These are phyloP conservation scores for Fusarium decemcellulare DNA, from an alignment of 2,329 filamentous ascomycete species.

Conservation along the genomic window DNA sequence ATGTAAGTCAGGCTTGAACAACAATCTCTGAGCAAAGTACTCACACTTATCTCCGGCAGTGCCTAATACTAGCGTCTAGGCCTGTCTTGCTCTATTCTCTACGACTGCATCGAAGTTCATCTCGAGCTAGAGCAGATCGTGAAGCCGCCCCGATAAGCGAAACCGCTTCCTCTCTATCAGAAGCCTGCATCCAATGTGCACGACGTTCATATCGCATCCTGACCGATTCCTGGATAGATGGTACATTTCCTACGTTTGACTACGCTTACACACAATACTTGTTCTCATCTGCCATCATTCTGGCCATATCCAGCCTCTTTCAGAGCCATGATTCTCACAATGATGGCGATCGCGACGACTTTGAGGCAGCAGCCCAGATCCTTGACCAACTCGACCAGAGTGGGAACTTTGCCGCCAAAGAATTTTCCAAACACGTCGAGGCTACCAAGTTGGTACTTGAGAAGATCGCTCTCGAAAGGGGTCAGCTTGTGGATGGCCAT, in stretches of 20 bases:
- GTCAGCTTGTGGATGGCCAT: background rate
- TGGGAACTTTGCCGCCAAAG: conserved; percentile 54
- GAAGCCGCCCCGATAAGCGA: conserved; percentile 31
- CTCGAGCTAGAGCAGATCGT: background rate
- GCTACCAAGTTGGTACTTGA: conserved; percentile 37
- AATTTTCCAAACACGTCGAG: conserved; percentile 55
- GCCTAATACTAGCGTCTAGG: conserved; percentile 46
- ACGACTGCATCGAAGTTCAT: conserved; percentile 18
- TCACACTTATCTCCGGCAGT: conserved; percentile 19
- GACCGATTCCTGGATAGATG: conserved; percentile 58
- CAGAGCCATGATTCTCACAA: conserved; percentile 39
- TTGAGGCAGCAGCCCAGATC: conserved; percentile 53
- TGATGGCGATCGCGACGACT: conserved; percentile 50
- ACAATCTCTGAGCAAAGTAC: too few species aligned
- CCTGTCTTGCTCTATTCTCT: conserved; percentile 48
- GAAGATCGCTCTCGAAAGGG: background rate
- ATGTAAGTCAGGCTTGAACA: conserved; percentile 10
- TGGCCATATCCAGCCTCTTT: conserved; percentile 57
- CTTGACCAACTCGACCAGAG: conserved; percentile 52
- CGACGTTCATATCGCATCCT: conserved; percentile 57
- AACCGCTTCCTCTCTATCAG: conserved; percentile 52
- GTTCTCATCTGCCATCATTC: conserved; percentile 58
- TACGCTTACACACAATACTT: conserved; percentile 60
- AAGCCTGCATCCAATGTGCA: conserved; percentile 59
- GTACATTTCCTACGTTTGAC: conserved; percentile 59